Base-by-base conservation (phyloP, 176 grass and related monocot species). In the Oryza meridionalis region DNA sequence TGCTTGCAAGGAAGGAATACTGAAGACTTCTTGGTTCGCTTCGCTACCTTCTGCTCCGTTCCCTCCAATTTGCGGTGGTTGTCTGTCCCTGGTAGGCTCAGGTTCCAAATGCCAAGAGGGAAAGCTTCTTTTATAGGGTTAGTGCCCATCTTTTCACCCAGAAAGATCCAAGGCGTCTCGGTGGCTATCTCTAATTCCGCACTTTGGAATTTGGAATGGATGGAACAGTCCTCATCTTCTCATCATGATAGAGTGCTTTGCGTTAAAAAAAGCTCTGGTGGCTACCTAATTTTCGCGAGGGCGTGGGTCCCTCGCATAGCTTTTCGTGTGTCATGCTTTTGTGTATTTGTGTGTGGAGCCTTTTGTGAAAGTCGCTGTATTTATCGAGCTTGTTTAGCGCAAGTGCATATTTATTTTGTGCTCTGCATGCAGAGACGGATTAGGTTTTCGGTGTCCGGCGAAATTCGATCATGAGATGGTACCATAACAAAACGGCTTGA, bases 231-330 rank as follows among this genome's bases (percentile, higher is more conserved):
- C 84, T 85, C 79, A 84, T 91, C 84, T 31, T 68, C 78, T 85
- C 83, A 89, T 90, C 86, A 38, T 76, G 89, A 94, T 92, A 84
- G 67, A 87, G 89, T 87, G 67, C 50, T 87, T 63, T 33, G 80
- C 58, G 53, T 31, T 29, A 40, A 40, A 82, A 31, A 88, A 84
- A 64, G 42, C 19, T 24, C 68, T 0, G 21, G 38, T 83, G 58
- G 74, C 79, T 73, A 86, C 79, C 88, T 79, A 90, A 90, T 78
- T 86, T 74, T 24, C 59, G 83, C 78, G 58, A 82, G 14, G 4
- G 19, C 83, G 64, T 50, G 49, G 88, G 72, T 21, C 53, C 83
- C 51, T 3, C 40, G 8, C 21, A 13, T 40, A 51, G 17, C 35
- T 37, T 61, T 69, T 63, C 19, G 9, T 12, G 45, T 24, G 15